Conservation (phyloP, 2,329 filamentous ascomycete species). For the Teratosphaeria nubilosa region DNA sequence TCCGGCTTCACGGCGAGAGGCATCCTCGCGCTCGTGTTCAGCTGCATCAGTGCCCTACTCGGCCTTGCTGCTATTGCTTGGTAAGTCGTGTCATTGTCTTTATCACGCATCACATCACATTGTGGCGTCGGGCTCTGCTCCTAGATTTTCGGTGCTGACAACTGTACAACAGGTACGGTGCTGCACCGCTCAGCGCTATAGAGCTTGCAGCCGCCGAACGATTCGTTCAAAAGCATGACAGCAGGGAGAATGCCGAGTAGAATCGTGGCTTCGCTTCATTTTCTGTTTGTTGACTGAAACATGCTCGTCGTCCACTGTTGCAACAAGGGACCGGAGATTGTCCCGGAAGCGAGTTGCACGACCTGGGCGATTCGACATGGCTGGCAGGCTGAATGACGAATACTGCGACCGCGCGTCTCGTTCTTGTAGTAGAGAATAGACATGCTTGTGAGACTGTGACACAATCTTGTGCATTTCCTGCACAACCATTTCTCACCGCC, state of each 20-base stretch:
- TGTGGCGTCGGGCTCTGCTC: conserved; percentile 1
- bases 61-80: conserved; percentile 58
- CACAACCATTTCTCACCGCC: not conserved
- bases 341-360: not conserved
- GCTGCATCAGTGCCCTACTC: conserved; percentile 55
- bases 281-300: not conserved
- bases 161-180: conserved; percentile 23
- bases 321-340: not conserved
- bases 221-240: conserved; percentile 13
- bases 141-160: conserved; percentile 7
- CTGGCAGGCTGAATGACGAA: not conserved
- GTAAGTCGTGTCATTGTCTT: conserved; percentile 39
- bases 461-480: not conserved
- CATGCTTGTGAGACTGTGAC: not conserved
- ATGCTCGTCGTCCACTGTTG: not conserved
- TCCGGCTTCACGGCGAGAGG: conserved; percentile 61
- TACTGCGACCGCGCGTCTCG: too few species aligned
- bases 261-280: not conserved
- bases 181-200: conserved; percentile 18
- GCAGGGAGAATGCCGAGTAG: not conserved
- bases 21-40: conserved; percentile 66
- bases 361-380: not conserved
- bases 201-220: conserved; percentile 17
- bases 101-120: not conserved
- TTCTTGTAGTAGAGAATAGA: not conserved